phyloP scores from a whole-genome alignment of 2,329 filamentous ascomycete genomes.

The Xylaria sp. region DNA sequence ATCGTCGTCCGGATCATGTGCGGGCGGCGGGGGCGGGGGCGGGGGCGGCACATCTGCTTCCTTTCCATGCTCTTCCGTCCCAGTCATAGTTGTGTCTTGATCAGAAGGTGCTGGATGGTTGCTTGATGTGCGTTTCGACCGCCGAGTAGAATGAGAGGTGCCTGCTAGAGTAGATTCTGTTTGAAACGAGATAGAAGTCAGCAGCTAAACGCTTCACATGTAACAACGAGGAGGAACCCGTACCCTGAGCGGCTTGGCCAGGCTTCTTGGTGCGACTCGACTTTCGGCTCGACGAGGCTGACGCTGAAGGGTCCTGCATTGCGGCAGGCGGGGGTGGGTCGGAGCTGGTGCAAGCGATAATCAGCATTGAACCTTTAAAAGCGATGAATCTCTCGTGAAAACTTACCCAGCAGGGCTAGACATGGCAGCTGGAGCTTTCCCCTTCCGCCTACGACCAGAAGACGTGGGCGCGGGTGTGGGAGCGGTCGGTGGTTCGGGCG shows the following conservation, averaged over 20 bases:
- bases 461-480: slow-evolving; percentile 40
- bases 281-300: slow-evolving; percentile 71
- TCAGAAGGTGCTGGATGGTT: slow-evolving; percentile 50
- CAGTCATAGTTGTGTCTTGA: slow-evolving; percentile 72
- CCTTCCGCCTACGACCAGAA: slow-evolving; percentile 58
- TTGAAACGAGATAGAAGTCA: slow-evolving; percentile 6
- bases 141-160: slow-evolving; percentile 44
- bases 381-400: slow-evolving; percentile 7
- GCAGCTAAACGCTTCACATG: neutral
- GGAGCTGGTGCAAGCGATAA: slow-evolving; percentile 43
- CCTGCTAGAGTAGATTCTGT: slow-evolving; percentile 32
- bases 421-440: slow-evolving; percentile 67
- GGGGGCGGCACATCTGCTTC: slow-evolving; percentile 46
- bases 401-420: slow-evolving; percentile 69
- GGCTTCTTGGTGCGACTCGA: slow-evolving; percentile 72
- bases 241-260: slow-evolving; percentile 49
- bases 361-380: slow-evolving; percentile 16
- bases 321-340: slow-evolving; percentile 67
- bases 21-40: slow-evolving; percentile 47
- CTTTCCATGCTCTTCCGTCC: slow-evolving; percentile 60
- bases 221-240: slow-evolving; percentile 7
- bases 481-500: slow-evolving; percentile 38
- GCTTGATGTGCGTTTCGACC: slow-evolving; percentile 56
- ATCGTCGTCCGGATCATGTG: slow-evolving; percentile 43
- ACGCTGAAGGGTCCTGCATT: slow-evolving; percentile 59